phyloP scores from a whole-genome alignment of 1,139 yeast genomes.

The Wickerhamomyces sp. region DNA sequence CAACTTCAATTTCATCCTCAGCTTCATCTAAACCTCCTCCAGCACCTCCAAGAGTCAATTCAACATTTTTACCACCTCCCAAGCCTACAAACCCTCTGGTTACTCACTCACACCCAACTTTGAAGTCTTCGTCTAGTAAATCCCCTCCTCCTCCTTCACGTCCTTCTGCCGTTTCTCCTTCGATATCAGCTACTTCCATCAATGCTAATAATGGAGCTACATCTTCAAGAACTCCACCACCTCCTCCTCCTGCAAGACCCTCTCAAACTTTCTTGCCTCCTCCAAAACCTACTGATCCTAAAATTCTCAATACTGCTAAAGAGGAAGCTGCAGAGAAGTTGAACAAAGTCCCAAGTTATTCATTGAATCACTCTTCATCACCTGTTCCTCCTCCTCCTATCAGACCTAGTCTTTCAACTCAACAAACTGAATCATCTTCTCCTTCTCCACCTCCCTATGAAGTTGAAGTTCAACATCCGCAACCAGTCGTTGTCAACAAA shows the following conservation, averaged over 20 bases:
- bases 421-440: too few relatives aligned
- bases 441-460: too few relatives aligned
- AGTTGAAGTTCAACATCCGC: too few relatives aligned
- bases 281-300: not conserved
- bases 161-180: not conserved
- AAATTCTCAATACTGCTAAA: too few relatives aligned
- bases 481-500: too few relatives aligned
- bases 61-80: conserved; percentile 9
- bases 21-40: not conserved
- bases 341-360: not conserved
- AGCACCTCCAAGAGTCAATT: conserved; percentile 1
- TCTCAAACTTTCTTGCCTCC: conserved; percentile 6
- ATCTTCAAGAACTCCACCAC: conserved; percentile 2
- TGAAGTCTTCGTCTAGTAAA: conserved; percentile 1
- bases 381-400: too few relatives aligned
- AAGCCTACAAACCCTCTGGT: not conserved
- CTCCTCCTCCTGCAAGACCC: conserved; percentile 21
- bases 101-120: not conserved
- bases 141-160: conserved; percentile 8
- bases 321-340: not conserved
- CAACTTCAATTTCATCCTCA: not conserved
- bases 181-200: not conserved
- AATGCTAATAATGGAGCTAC: not conserved
- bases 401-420: too few relatives aligned
- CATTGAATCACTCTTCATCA: too few relatives aligned